Evolutionary conservation across 768 basidiomycete species (phyloP), one percentile per base, ranked within the genome.

Genomic region (Chlorophyllum brunneum): DNA sequence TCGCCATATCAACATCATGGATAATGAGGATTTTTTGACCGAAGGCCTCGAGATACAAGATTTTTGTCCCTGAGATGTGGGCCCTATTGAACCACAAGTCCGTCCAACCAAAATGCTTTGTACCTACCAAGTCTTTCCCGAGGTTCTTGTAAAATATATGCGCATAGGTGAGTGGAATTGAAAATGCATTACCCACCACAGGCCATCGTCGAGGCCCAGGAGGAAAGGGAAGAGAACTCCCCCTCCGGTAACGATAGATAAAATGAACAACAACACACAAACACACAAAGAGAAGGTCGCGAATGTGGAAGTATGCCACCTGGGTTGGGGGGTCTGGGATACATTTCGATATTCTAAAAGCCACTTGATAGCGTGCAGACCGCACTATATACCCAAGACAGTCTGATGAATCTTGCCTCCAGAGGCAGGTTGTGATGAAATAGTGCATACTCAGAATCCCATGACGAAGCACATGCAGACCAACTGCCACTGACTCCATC

Each of bases 11-110:
- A 4, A 27, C 22, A 5, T 38, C 38, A 33, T 53, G 48, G 9
- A 54, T 16, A n/a, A 57, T 22, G 31, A 54, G 22, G n/a, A 57
- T 30, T 6, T 24, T 31, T 20, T 57, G 41, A 2, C 52, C 56
- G 7, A 54, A 18, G 2, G 27, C 41, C 18, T 56, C 46, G 22
- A 56, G 31, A 36, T 56, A 56, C 4, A 54, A 26, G 8, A 56
- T 33, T 20, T 40, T 40, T 7, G 39, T 4, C 39, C 39, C 39
- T 40, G 13, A n/a, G n/a, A n/a, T n/a, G n/a, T n/a, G n/a, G n/a
- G n/a, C n/a, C n/a, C 6, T 3, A 40, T 6, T 11, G 16, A 18
- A 40, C 22, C 39, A 40, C 18, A 18, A 9, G n/a, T 20, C 5
- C 16, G 4, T 5, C 22, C 39, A 5, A 20, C 22, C 6, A 40